Percentiles rank a stretch among this genome's conserved stretches.
These are phyloP conservation scores for Phytophthora citrophthora DNA, from an alignment of 352 stramenopile species.

Conservation along the genomic window DNA sequence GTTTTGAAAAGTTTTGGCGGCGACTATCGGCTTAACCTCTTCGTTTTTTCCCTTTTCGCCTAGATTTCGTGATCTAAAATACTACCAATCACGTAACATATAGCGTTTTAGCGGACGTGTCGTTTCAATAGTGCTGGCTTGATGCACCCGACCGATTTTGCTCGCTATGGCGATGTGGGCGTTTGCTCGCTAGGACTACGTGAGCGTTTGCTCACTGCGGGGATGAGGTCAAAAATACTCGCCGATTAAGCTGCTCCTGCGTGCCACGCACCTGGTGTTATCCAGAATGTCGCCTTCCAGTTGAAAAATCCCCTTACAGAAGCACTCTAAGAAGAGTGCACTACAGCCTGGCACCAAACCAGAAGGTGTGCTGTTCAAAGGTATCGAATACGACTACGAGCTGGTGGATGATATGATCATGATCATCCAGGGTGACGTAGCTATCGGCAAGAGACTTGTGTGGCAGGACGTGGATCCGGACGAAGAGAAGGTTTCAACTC, in stretches of 20 bases:
- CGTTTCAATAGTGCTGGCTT: too few species aligned
- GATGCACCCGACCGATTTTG: too few species aligned
- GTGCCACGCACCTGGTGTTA: constrained; percentile 49
- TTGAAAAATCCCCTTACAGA: constrained; percentile 56
- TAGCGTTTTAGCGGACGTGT: too few species aligned
- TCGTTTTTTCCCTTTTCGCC: too few species aligned
- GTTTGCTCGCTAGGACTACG: too few species aligned
- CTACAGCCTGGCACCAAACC: not conserved
- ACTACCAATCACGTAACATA: too few species aligned
- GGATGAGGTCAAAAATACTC: too few species aligned
- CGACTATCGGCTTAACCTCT: too few species aligned
- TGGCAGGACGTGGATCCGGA: constrained; percentile 37
- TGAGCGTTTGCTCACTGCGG: too few species aligned
- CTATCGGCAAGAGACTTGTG: constrained; percentile 61
- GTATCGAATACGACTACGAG: constrained; percentile 86
- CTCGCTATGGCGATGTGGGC: too few species aligned
- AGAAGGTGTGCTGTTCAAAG: constrained; percentile 67
- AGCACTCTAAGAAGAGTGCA: constrained; percentile 21
- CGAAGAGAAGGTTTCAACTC: constrained; percentile 14
- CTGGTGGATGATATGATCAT: constrained; percentile 75
- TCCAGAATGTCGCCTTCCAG: constrained; percentile 65
- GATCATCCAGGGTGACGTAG: constrained; percentile 81
- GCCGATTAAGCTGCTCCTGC: constrained; percentile 46
- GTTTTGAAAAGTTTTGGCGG: too few species aligned
- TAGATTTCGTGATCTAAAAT: too few species aligned